A percentile compares a stretch with the other conserved stretches of the same genome.
Conservation (phyloP, 768 basidiomycete species). For the Serendipita sp. region DNA sequence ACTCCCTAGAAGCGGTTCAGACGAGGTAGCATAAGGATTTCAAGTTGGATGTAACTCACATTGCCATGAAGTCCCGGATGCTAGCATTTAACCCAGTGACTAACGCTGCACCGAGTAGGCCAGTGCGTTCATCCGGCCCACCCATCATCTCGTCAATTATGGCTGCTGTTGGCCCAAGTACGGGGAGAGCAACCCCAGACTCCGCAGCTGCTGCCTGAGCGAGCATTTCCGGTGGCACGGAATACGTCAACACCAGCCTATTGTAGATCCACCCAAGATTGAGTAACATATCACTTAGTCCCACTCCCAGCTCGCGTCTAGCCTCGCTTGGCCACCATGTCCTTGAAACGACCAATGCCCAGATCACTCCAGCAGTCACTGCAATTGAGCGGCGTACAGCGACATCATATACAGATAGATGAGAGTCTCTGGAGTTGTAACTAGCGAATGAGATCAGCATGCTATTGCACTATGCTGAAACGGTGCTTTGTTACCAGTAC, state of each 20-base stretch:
- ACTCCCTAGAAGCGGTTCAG: constrained; percentile 44
- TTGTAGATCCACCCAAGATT: constrained; percentile 94
- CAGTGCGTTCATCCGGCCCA: constrained; percentile 20
- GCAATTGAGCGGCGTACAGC: constrained; percentile 64
- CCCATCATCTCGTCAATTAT: constrained; percentile 9
- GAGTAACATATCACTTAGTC: constrained; percentile 85
- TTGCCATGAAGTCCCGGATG: constrained; percentile 79
- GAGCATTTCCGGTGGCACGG: constrained; percentile 39
- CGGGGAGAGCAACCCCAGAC: not conserved
- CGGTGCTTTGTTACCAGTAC: constrained; percentile 20
- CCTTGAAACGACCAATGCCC: constrained; percentile 74
- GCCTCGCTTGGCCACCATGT: constrained; percentile 97
- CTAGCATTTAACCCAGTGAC: constrained; percentile 35
- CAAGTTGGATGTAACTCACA: constrained; percentile 31
- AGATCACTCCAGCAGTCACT: constrained; percentile 73
- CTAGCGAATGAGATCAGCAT: constrained; percentile 31
- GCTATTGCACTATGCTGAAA: constrained; percentile 9
- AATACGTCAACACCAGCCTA: constrained; percentile 75
- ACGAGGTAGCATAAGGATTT: not conserved
- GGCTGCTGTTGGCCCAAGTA: not conserved
- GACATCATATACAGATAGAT: constrained; percentile 47
- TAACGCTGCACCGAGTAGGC: constrained; percentile 16
- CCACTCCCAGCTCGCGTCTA: constrained; percentile 66
- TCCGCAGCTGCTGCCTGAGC: not conserved
- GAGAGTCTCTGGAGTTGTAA: constrained; percentile 58